These are phyloP conservation scores for Castanea crenata DNA, from an alignment of 306 rosid genomes.

Conservation along the genomic window DNA sequence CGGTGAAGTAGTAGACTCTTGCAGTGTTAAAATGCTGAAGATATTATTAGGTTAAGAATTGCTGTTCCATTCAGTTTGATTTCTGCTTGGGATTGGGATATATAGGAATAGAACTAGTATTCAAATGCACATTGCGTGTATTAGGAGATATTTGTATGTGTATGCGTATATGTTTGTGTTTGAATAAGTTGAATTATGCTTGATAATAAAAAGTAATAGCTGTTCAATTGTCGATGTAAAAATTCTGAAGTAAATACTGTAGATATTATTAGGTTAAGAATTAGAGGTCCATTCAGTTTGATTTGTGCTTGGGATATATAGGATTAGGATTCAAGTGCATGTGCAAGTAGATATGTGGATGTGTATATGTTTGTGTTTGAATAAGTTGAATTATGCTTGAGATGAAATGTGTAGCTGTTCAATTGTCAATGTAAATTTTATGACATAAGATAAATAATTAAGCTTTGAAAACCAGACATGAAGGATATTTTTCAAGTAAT, in stretches of 20 bases:
- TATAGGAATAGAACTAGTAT: neutral
- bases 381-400: neutral
- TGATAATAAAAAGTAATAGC: no score
- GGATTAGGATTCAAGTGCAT: neutral
- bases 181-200: no score
- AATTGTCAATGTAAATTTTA: neutral
- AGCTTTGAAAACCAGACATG: neutral
- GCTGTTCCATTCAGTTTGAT: neutral
- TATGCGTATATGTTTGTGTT: no score
- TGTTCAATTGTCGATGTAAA: neutral
- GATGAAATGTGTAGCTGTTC: neutral
- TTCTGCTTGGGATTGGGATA: no score
- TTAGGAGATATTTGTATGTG: no score
- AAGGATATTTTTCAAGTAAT: neutral
- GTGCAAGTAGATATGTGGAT: neutral
- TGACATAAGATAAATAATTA: neutral
- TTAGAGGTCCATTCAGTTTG: neutral
- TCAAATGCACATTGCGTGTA: neutral
- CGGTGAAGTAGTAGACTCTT: neutral
- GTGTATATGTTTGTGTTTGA: neutral
- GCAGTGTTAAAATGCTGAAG: neutral
- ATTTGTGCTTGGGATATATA: neutral
- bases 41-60: neutral
- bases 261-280: neutral
- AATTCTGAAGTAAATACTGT: neutral